Percentiles rank a stretch among this genome's conserved stretches.
Conservation (phyloP, 441 rosid genomes). For the Pelargonium australe region DNA sequence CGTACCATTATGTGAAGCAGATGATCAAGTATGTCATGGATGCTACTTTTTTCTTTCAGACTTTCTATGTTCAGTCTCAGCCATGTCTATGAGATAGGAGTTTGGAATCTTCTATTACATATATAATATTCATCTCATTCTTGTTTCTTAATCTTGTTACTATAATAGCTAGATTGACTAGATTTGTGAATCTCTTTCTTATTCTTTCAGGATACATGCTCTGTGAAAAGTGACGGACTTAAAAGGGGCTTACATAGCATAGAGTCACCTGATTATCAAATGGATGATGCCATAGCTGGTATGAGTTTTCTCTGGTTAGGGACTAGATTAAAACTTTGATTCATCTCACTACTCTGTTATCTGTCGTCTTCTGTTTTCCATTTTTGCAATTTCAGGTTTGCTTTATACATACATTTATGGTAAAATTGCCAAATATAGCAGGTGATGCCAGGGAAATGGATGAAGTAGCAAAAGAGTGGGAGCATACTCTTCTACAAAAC, state of each 20-base stretch:
- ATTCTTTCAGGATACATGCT: constrained; percentile 54
- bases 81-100: too few species aligned
- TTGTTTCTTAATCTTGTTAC: background rate
- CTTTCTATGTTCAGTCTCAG: background rate
- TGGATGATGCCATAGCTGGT: constrained; percentile 71
- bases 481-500: constrained; percentile 80
- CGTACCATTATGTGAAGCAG: constrained; percentile 57
- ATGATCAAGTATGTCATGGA: constrained; percentile 54
- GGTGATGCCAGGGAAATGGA: constrained; percentile 77
- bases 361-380: background rate
- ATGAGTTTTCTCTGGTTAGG: constrained; percentile 13
- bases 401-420: constrained; percentile 13
- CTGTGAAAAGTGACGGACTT: constrained; percentile 65
- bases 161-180: background rate
- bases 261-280: constrained; percentile 71
- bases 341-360: background rate
- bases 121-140: background rate
- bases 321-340: background rate
- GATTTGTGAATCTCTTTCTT: constrained; percentile 13
- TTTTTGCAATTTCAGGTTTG: constrained; percentile 4
- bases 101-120: too few species aligned
- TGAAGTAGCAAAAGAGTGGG: constrained; percentile 94
- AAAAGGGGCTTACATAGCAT: constrained; percentile 77
- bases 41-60: constrained; percentile 8
- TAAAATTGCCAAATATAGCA: constrained; percentile 23